These are phyloP conservation scores for Jatropha multifida DNA, from an alignment of 441 rosid species.

Conservation along the genomic window DNA sequence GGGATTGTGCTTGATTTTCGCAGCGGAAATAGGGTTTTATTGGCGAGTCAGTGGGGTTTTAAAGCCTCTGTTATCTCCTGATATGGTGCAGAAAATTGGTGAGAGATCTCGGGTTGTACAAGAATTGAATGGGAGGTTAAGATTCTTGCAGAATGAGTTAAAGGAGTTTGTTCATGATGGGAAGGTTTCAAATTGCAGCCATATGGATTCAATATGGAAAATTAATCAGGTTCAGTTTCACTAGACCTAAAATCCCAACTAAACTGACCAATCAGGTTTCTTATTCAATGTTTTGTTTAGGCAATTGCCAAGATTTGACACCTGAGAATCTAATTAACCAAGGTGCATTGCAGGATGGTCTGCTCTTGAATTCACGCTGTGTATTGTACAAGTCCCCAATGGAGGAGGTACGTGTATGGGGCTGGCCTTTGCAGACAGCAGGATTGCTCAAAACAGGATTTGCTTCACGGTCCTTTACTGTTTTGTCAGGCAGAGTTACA, in stretches of 20 bases:
- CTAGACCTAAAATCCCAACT: neutral
- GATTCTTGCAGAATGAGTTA: constrained; percentile 54
- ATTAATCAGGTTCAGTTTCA: constrained; percentile 56
- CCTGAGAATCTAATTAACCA: neutral
- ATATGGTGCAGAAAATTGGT: constrained; percentile 42
- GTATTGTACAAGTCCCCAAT: constrained; percentile 56
- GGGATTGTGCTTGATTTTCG: constrained; percentile 38
- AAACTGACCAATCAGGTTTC: neutral
- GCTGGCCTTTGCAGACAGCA: constrained; percentile 90
- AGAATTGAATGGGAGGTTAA: constrained; percentile 43
- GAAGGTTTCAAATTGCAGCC: constrained; percentile 53
- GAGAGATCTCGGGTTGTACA: constrained; percentile 42
- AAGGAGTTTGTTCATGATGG: constrained; percentile 32
- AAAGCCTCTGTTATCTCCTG: constrained; percentile 45
- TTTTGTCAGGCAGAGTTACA: constrained; percentile 74
- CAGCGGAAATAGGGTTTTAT: constrained; percentile 46
- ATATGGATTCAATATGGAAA: constrained; percentile 55
- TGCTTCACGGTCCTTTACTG: constrained; percentile 51
- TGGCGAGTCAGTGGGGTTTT: constrained; percentile 34
- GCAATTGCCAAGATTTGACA: neutral
- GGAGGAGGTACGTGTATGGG: constrained; percentile 93
- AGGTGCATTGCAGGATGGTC: constrained; percentile 45
- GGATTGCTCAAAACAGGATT: constrained; percentile 64
- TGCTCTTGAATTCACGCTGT: constrained; percentile 59
- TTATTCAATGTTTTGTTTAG: neutral